Evolutionary conservation across 169 alveolate genomes (phyloP), one percentile per base, ranked within the genome.

Genomic region (Plasmodium cynomolgi): DNA sequence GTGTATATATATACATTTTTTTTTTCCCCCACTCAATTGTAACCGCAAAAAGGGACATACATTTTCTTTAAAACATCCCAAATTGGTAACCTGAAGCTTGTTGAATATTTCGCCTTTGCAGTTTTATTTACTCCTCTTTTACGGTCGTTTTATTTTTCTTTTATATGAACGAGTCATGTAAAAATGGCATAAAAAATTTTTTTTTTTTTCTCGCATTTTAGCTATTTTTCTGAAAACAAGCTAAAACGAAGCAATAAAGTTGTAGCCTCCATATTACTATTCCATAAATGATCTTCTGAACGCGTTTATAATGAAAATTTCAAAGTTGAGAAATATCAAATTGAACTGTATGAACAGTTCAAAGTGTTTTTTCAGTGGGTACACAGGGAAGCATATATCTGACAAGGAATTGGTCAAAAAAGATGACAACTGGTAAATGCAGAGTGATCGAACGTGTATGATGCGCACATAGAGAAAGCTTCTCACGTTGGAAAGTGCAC

Each of bases 381-480:
- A 96, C 95, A 86, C 97, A n/a, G 99, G 99, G 39, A 97, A 97
- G 90, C 90, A 96, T 37, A 97, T 98, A 82, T 96, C 97, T 31
- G 96, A 96, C 44, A 98, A 97, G 71, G 97, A 98, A 81, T 96
- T 97, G 88, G 97, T 97, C 39, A 97, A 97, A 93, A 97, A 97
- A 93, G 95, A 94, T 81, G 98, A 97, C 56, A 97, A 97, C 95
- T 98, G 99, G 99, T 98, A 97, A 37, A 26, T 26, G 34, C 7
- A 71, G 31, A 77, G 73, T 44, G 34, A 17, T 20, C 17, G 75
- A 41, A 54, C 31, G 47, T 1, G 62, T n/a, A 86, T 34, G 47
- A 34, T 41, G 50, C 20, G 0, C 23, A n/a, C 23, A 75, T 39
- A 15, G 74, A n/a, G 33, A 33, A 34, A 13, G 71, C 34, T 7